Percentiles rank a stretch among this genome's conserved stretches.
phyloP scores from a whole-genome alignment of 2,329 filamentous ascomycete genomes.

The Helicocarpus griseus region DNA sequence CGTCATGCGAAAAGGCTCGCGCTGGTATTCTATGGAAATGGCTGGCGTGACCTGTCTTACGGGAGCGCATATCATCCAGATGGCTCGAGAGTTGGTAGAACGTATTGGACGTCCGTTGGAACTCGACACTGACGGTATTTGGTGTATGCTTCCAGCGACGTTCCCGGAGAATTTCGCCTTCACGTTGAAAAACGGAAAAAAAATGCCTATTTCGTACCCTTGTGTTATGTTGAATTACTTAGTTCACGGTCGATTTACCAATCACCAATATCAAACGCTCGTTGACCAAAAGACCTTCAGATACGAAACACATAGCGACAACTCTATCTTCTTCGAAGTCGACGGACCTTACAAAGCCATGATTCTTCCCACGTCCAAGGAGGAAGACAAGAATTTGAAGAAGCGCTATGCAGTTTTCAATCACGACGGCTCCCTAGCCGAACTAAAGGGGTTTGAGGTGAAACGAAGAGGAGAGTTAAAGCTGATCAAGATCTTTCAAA shows the following conservation, averaged over 20 bases:
- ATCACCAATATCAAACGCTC: constrained; percentile 92
- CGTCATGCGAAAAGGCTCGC: constrained; percentile 96
- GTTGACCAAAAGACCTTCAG: constrained; percentile 68
- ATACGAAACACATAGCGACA: constrained; percentile 96
- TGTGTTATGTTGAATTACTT: constrained; percentile 99
- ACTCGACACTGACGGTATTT: constrained; percentile 96
- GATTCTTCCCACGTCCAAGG: constrained; percentile 93
- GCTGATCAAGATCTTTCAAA: constrained; percentile 99
- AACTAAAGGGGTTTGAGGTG: constrained; percentile 94
- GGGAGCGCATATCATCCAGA: constrained; percentile 90
- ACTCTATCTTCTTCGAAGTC: constrained; percentile 98
- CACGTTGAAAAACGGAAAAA: constrained; percentile 92
- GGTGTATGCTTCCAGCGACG: constrained; percentile 94
- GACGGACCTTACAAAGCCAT: constrained; percentile 96
- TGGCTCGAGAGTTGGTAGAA: constrained; percentile 88
- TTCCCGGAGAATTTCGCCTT: constrained; percentile 97
- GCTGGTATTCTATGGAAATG: constrained; percentile 99
- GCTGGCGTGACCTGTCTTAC: constrained; percentile 96
- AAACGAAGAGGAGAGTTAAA: constrained; percentile 97
- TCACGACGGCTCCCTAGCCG: constrained; percentile 87
- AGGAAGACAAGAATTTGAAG: constrained; percentile 99
- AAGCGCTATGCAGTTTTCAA: constrained; percentile 99
- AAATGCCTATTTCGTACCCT: constrained; percentile 90
- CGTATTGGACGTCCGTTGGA: constrained; percentile 86
- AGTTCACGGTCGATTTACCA: constrained; percentile 89